Evolutionary conservation across 2,329 filamentous ascomycete genomes (phyloP).

Genomic region (Cladophialophora carrionii): DNA sequence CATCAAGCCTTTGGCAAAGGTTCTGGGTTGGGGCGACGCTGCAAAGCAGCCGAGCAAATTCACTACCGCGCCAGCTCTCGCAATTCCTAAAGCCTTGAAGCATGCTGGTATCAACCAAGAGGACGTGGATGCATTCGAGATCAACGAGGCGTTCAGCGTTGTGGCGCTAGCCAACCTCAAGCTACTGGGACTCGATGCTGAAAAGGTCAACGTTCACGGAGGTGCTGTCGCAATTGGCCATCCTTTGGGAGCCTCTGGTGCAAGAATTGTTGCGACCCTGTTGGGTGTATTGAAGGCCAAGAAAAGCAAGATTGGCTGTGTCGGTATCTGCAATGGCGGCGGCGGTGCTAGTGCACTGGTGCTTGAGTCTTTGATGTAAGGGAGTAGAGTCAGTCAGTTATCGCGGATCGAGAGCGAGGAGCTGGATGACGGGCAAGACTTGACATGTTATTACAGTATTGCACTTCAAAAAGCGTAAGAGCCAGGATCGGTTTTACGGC

Average conservation of each 20-base stretch:
- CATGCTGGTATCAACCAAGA: conserved; percentile 81
- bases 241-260: conserved; percentile 89
- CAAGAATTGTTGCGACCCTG: conserved; percentile 88
- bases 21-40: conserved; percentile 95
- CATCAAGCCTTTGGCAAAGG: conserved; percentile 91
- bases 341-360: conserved; percentile 93
- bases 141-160: conserved; percentile 98
- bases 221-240: conserved; percentile 95
- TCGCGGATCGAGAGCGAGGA: not conserved
- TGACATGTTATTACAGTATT: not conserved
- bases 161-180: conserved; percentile 97
- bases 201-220: conserved; percentile 93
- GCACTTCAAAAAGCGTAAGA: not conserved
- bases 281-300: conserved; percentile 86
- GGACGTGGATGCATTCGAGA: conserved; percentile 90
- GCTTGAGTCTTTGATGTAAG: conserved; percentile 65
- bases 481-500: not conserved
- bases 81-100: conserved; percentile 95
- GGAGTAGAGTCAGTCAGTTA: not conserved
- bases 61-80: conserved; percentile 88
- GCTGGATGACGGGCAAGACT: not conserved
- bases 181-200: conserved; percentile 74
- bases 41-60: conserved; percentile 91
- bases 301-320: conserved; percentile 89
- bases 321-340: conserved; percentile 96